Base-by-base conservation (phyloP, 164 flowering plant genomes). In the Liriodendron chinense region DNA sequence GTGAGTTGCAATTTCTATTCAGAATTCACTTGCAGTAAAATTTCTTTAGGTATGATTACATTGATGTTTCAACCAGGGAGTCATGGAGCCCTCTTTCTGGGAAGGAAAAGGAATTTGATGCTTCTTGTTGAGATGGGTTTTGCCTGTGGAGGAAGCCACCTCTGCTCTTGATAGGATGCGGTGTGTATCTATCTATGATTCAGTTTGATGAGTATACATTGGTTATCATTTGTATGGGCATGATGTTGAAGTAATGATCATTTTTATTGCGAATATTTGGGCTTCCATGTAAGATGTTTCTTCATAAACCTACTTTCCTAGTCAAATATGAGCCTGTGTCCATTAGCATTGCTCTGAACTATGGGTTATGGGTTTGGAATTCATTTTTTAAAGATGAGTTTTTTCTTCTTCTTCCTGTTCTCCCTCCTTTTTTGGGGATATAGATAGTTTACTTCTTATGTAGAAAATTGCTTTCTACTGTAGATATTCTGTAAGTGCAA, bases 71-170 rank as follows among this genome's bases (percentile, higher is more conserved):
- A 43, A 73, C 67, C 71, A 80, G 79, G 77, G 47, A 43, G 14
- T 23, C 6, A 59, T 63, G 6, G 77, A 73, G 16, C n/a, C n/a
- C 57, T 64, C 25, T 59, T 22, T 26, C 74, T 65, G 79, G 47
- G 56, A 66, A 65, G 65, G 78, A 77, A 25, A 71, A 47, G n/a
- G 49, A 80, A 65, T 18, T 28, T 70, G 28, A 28, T 26, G 66
- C 70, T 24, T 49, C 68, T 79, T 26, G 75, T 79, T 68, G 78
- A 64, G 13, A 76, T 80, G 79, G 82, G 79, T 5, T 80, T 28
- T 34, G 18, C 66, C n/a, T 20, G 50, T 47, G 2, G 69, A 74
- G 9, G 78, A 79, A 28, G 81, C 72, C 47, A 24, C 68, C 21
- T 47, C 72, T 8, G 77, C 77, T 65, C 43, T 76, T 2, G 48